Base-by-base conservation (phyloP, 2,329 filamentous ascomycete species). In the Westerdykella sp. region DNA sequence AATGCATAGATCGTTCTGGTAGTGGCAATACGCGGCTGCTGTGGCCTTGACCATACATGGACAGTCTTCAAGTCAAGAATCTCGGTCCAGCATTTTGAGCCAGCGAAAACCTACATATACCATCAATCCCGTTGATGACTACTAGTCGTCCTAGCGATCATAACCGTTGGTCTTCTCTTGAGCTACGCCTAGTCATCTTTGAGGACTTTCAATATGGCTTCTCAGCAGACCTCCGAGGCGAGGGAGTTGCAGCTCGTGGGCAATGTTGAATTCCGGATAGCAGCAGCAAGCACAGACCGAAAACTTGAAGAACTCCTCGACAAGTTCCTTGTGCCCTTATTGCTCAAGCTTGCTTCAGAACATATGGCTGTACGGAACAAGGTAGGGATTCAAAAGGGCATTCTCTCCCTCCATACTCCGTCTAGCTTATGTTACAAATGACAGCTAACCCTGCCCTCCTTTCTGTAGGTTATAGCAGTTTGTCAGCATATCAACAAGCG, bases 261-360 rank as follows among this genome's bases (percentile, higher is more conserved):
- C 58, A 91, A 87, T 62, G 84, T 95, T 37, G 89, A 94, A 66
- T 80, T 93, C 60, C 80, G 83, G 50, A 93, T 96, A 57, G 84
- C 80, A 22, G 79, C 91, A 41, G 85, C 90, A 22, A 85, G 88
- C 55, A 83, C 88, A 40, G 91, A 96, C 63, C 75, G 80, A 49
- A 94, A 91, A 69, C 78, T 98, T 1, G 81, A 91, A 63, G 71
- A 81, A 18, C 73, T 93, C 13, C 75, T 98, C 14, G 81, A 85
- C 57, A 82, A 79, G 34, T 96, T 91, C 60, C 74, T 98, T 21
- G 73, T 85, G 3, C 85, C 91, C 1, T 70, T 97, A 10, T 77
- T 98, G 2, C 75, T 96, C 45, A 97, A 97, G 64, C 81, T 94
- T 25, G 82, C 78, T 25, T 96, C 90, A 38, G 85, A 88, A 18